Conservation (phyloP, 2,329 filamentous ascomycete species). For the Paradendryphiella salina region DNA sequence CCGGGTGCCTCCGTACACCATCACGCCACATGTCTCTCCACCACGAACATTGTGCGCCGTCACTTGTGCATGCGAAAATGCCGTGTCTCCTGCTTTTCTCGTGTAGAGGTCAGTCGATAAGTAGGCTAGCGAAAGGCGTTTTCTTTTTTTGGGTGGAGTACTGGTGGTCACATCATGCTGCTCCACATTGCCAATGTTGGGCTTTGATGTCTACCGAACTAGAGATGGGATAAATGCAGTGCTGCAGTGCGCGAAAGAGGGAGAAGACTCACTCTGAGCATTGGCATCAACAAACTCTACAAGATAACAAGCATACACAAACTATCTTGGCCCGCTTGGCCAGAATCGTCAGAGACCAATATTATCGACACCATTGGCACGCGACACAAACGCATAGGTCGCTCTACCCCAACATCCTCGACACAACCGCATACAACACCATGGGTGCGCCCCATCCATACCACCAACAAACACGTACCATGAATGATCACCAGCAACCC, state of each 20-base stretch:
- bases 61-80: neutral
- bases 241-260: too few relatives aligned
- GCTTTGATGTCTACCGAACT: neutral
- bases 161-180: conserved; percentile 1
- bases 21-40: conserved; percentile 18
- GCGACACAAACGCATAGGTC: conserved; percentile 3
- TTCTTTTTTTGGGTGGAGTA: too few relatives aligned
- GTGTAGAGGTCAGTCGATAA: neutral
- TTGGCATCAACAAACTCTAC: too few relatives aligned
- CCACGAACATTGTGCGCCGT: neutral
- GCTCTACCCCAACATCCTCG: conserved; percentile 10
- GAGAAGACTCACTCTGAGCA: too few relatives aligned
- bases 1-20: conserved; percentile 4
- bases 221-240: too few relatives aligned
- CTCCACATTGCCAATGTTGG: neutral
- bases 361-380: too few relatives aligned
- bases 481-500: neutral
- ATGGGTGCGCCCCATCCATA: neutral
- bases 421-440: conserved; percentile 1
- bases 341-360: too few relatives aligned
- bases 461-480: neutral
- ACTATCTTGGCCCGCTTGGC: too few relatives aligned
- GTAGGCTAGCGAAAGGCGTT: neutral
- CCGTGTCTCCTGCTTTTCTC: neutral
- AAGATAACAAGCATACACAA: too few relatives aligned